Percentiles rank a stretch among this genome's conserved stretches.
phyloP scores from a whole-genome alignment of 257 asterid species.

The Phtheirospermum japonicum region DNA sequence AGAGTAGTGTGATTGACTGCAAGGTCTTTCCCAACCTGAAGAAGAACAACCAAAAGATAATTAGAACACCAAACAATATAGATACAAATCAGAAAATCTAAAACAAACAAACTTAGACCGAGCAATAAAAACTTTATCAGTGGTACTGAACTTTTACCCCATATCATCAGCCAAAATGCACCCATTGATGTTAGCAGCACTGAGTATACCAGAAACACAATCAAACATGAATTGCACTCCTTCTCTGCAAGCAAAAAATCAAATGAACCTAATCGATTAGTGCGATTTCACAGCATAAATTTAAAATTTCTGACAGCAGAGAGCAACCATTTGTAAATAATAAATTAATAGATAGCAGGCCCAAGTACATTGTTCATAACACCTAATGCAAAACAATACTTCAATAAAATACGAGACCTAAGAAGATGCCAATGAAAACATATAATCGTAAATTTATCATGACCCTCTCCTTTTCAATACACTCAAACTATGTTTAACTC shows the following conservation, averaged over 20 bases:
- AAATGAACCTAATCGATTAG: conserved; percentile 19
- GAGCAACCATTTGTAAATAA: conserved; percentile 12
- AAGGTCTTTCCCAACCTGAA: conserved; percentile 93
- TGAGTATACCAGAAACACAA: conserved; percentile 78
- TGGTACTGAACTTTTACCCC: conserved; percentile 64
- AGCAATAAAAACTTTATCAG: conserved; percentile 11
- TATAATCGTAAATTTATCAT: conserved; percentile 17
- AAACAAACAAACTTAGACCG: neutral
- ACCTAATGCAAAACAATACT: conserved; percentile 23
- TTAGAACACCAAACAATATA: conserved; percentile 13
- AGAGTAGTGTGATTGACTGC: conserved; percentile 90
- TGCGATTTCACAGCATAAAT: neutral
- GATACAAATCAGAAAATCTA: neutral
- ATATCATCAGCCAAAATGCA: conserved; percentile 99
- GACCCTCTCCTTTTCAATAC: conserved; percentile 15
- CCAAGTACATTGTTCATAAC: conserved; percentile 9
- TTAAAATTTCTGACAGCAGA: conserved; percentile 9
- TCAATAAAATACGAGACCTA: neutral
- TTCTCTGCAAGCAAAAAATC: conserved; percentile 67
- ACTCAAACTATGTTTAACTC: neutral
- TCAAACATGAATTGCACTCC: conserved; percentile 99
- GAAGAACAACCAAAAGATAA: conserved; percentile 20
- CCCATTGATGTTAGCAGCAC: conserved; percentile 73
- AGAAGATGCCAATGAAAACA: conserved; percentile 21
- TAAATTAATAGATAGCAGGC: conserved; percentile 18